These are phyloP conservation scores for Yueomyces sp. DNA, from an alignment of 805 yeast genomes.

Conservation along the genomic window DNA sequence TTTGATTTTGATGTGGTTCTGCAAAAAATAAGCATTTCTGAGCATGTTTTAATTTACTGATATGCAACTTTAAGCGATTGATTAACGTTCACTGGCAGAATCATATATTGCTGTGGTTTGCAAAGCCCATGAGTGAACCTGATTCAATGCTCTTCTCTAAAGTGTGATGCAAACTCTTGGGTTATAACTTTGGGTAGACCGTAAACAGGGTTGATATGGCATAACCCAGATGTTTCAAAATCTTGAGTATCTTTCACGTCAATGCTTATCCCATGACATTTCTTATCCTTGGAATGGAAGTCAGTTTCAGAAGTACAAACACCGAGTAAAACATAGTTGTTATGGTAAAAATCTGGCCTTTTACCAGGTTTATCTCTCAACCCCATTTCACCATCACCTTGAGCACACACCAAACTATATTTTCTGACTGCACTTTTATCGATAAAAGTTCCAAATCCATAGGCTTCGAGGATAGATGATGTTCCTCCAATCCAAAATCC, in stretches of 20 bases:
- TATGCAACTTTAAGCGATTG: too few relatives aligned
- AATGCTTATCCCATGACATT: background rate
- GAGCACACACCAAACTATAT: constrained; percentile 70
- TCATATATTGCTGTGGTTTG: too few relatives aligned
- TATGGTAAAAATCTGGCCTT: constrained; percentile 75
- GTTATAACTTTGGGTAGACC: constrained; percentile 39
- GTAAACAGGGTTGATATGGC: constrained; percentile 39
- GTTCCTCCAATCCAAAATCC: constrained; percentile 92
- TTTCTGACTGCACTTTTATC: constrained; percentile 45
- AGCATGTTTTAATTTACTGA: too few relatives aligned
- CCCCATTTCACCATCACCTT: constrained; percentile 49
- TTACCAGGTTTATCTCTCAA: constrained; percentile 80
- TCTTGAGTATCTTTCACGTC: background rate
- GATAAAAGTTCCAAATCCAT: constrained; percentile 20
- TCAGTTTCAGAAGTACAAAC: constrained; percentile 25
- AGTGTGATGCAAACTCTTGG: constrained; percentile 19
- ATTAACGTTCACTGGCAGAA: too few relatives aligned
- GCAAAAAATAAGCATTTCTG: too few relatives aligned
- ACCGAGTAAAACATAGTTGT: constrained; percentile 75
- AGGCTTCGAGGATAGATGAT: constrained; percentile 34
- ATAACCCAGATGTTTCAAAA: background rate
- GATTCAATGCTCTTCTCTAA: too few relatives aligned
- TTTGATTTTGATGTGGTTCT: too few relatives aligned
- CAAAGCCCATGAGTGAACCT: too few relatives aligned
- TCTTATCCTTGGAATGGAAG: background rate